Percentiles rank a stretch among this genome's conserved stretches.
phyloP scores from a whole-genome alignment of 2,329 filamentous ascomycete species.

The Diaporthe citrichinensis region DNA sequence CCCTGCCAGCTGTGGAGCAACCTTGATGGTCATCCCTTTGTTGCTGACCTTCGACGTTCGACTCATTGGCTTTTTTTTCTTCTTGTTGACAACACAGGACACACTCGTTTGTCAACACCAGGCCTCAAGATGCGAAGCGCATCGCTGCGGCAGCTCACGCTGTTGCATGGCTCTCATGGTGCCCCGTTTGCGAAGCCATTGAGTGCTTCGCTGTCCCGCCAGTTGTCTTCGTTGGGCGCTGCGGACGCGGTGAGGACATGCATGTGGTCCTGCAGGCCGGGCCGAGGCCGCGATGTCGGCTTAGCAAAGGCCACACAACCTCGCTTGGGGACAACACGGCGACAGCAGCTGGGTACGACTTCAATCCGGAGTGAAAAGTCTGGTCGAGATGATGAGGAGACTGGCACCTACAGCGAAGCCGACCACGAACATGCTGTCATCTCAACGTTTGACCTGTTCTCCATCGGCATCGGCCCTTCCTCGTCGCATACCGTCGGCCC shows the following conservation, averaged over 20 bases:
- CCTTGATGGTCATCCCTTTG: background rate
- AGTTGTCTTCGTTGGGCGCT: background rate
- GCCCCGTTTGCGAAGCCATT: background rate
- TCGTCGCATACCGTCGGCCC: conserved; percentile 67
- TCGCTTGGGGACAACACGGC: background rate
- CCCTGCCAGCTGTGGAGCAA: conserved; percentile 14
- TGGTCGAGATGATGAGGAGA: conserved; percentile 39
- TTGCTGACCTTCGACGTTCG: background rate
- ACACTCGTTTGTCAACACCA: conserved; percentile 1
- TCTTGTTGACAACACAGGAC: conserved; percentile 9
- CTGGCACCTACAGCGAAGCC: conserved; percentile 62
- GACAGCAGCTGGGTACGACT: conserved; percentile 17
- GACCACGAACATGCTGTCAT: conserved; percentile 67
- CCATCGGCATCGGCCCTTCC: conserved; percentile 65
- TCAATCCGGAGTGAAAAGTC: background rate
- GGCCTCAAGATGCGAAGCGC: conserved; percentile 17
- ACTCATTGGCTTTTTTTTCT: conserved; percentile 9
- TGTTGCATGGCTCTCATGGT: conserved; percentile 24
- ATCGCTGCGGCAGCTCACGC: conserved; percentile 40
- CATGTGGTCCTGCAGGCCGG: conserved; percentile 6
- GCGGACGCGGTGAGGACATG: conserved; percentile 11
- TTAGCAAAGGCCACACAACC: background rate
- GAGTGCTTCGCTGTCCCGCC: background rate
- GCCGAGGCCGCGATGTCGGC: background rate
- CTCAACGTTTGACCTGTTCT: conserved; percentile 66